phyloP scores from a whole-genome alignment of 352 stramenopile genomes.

The Chloridella minuta region DNA sequence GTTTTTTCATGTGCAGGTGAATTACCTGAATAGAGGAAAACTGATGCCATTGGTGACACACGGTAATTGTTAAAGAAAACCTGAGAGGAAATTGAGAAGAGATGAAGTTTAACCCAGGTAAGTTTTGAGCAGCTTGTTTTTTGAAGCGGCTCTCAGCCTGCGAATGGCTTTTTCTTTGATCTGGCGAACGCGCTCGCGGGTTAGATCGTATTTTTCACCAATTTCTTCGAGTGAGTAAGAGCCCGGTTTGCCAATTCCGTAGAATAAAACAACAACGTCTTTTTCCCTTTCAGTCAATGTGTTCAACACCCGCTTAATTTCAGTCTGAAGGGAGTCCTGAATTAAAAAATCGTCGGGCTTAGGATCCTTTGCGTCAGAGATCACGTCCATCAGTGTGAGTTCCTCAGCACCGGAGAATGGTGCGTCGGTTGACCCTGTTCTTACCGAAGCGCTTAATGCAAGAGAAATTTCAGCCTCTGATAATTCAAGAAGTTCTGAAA shows the following conservation, averaged over 20 bases:
- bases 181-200: background rate
- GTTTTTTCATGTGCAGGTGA: no score
- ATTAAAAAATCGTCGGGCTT: background rate
- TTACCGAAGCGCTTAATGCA: background rate
- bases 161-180: conserved; percentile 5
- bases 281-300: background rate
- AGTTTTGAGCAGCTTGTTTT: no score
- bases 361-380: background rate
- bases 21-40: no score
- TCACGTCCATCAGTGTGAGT: background rate
- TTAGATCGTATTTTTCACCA: background rate
- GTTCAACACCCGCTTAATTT: background rate
- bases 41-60: no score
- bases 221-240: background rate
- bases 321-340: background rate
- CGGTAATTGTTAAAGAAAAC: no score
- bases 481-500: background rate
- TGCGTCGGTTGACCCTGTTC: background rate
- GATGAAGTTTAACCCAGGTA: no score
- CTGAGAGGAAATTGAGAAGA: no score
- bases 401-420: background rate
- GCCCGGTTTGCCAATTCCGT: background rate
- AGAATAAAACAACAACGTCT: background rate
- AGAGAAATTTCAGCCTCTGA: background rate
- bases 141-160: no score